phyloP scores from a whole-genome alignment of 495 filamentous ascomycete genomes.

The Ascobolus immersus region DNA sequence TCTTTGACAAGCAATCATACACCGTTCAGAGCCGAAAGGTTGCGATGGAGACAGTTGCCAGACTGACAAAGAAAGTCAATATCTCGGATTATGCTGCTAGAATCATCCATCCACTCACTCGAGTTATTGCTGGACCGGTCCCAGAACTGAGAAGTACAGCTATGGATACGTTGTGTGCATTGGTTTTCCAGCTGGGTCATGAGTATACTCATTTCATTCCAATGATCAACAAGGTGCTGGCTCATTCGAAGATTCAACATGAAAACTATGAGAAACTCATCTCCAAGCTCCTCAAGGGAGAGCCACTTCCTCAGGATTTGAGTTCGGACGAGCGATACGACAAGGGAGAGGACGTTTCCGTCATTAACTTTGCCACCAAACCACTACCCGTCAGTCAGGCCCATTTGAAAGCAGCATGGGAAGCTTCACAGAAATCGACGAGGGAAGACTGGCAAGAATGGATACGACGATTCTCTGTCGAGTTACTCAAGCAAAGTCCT shows the following conservation, averaged over 20 bases:
- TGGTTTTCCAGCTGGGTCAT: slow-evolving; percentile 83
- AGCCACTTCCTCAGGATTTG: slow-evolving; percentile 78
- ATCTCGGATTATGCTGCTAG: slow-evolving; percentile 87
- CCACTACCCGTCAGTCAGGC: slow-evolving; percentile 90
- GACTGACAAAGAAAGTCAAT: slow-evolving; percentile 88
- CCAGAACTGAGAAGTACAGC: slow-evolving; percentile 52
- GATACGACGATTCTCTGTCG: slow-evolving; percentile 89
- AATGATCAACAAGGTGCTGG: slow-evolving; percentile 56
- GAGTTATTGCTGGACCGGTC: slow-evolving; percentile 49
- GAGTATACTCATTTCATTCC: slow-evolving; percentile 85
- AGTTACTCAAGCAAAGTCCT: slow-evolving; percentile 81
- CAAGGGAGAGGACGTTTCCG: slow-evolving; percentile 46
- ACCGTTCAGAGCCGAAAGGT: slow-evolving; percentile 52
- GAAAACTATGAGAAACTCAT: slow-evolving; percentile 76
- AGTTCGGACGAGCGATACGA: slow-evolving; percentile 67
- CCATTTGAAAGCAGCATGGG: slow-evolving; percentile 93
- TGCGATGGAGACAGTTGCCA: slow-evolving; percentile 83
- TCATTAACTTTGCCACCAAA: slow-evolving; percentile 66
- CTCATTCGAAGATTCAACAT: slow-evolving; percentile 47
- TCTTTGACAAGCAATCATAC: slow-evolving; percentile 66
- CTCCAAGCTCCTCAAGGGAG: slow-evolving; percentile 75
- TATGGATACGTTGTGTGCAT: slow-evolving; percentile 82
- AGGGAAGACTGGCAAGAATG: slow-evolving; percentile 98
- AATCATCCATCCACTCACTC: slow-evolving; percentile 70
- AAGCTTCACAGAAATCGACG: slow-evolving; percentile 81